Conservation (phyloP, 306 rosid species). For the Quercus suber region DNA sequence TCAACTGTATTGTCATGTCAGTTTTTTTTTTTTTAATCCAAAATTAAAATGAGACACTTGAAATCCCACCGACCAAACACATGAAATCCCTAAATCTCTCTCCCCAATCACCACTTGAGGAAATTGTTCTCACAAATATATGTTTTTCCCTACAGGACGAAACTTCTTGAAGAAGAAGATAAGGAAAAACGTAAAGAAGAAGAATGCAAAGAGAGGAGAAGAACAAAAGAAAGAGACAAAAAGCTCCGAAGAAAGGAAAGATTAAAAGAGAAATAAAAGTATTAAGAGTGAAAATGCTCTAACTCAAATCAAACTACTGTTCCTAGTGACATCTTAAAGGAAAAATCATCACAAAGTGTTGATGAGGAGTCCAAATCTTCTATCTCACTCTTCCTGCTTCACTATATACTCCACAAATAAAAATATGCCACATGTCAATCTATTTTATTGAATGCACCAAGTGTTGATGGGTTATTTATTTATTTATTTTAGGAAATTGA, state of each 20-base stretch:
- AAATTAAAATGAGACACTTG: too few species aligned
- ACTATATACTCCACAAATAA: too few species aligned
- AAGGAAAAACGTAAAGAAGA: constrained; percentile 96
- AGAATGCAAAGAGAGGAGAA: constrained; percentile 93
- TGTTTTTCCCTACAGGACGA: constrained; percentile 52
- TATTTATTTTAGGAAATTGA: too few species aligned
- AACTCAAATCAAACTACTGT: constrained; percentile 41
- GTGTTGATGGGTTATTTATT: too few species aligned
- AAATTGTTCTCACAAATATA: constrained; percentile 19
- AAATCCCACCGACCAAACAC: too few species aligned
- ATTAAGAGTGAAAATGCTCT: constrained; percentile 47
- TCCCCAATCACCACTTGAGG: neutral
- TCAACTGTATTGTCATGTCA: too few species aligned
- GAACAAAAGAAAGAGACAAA: constrained; percentile 90
- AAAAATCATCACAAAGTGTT: constrained; percentile 45
- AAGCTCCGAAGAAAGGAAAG: constrained; percentile 90
- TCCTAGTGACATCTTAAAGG: constrained; percentile 54
- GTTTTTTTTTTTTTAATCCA: too few species aligned
- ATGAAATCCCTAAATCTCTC: too few species aligned
- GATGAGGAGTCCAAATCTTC: constrained; percentile 46
- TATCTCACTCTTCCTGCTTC: too few species aligned
- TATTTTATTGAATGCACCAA: too few species aligned
- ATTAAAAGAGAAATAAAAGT: constrained; percentile 87
- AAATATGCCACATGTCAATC: too few species aligned
- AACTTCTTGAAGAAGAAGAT: constrained; percentile 99